These are phyloP conservation scores for Blastobotrys indianensis DNA, from an alignment of 1,139 yeast species.

Conservation along the genomic window DNA sequence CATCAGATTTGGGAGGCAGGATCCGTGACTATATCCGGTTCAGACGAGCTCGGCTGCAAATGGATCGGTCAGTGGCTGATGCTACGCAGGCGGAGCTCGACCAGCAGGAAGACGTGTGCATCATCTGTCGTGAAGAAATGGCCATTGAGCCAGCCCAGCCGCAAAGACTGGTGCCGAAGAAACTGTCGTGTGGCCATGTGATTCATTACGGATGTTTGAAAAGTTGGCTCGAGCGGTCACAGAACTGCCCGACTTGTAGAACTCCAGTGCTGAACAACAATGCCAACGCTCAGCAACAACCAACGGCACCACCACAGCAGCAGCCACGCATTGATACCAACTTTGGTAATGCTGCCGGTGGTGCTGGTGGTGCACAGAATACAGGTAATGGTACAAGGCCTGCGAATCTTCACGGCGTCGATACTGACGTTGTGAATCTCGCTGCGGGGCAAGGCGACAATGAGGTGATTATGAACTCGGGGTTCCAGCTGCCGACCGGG, in stretches of 20 bases:
- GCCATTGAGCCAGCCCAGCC: slow-evolving; percentile 30
- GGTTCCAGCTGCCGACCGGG: slow-evolving; percentile 18
- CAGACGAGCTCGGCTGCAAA: slow-evolving; percentile 55
- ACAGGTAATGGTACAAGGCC: too few species aligned
- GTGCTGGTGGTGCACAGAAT: too few species aligned
- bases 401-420: too few species aligned
- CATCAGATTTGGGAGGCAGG: slow-evolving; percentile 46
- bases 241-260: slow-evolving; percentile 87
- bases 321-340: background rate
- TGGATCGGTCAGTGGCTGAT: slow-evolving; percentile 53
- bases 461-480: slow-evolving; percentile 5
- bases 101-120: slow-evolving; percentile 55
- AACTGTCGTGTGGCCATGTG: slow-evolving; percentile 76
- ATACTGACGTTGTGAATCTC: too few species aligned
- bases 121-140: slow-evolving; percentile 86
- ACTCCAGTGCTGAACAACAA: slow-evolving; percentile 46
- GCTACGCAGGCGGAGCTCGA: slow-evolving; percentile 61
- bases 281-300: background rate
- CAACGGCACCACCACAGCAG: slow-evolving; percentile 3
- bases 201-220: slow-evolving; percentile 86
- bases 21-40: slow-evolving; percentile 48
- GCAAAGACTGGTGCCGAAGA: slow-evolving; percentile 60
- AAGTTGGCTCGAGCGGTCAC: slow-evolving; percentile 90
- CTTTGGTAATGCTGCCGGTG: too few species aligned
- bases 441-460: background rate